phyloP scores from a whole-genome alignment of 208 protist genomes.

The Acanthamoeba rhysodes region DNA sequence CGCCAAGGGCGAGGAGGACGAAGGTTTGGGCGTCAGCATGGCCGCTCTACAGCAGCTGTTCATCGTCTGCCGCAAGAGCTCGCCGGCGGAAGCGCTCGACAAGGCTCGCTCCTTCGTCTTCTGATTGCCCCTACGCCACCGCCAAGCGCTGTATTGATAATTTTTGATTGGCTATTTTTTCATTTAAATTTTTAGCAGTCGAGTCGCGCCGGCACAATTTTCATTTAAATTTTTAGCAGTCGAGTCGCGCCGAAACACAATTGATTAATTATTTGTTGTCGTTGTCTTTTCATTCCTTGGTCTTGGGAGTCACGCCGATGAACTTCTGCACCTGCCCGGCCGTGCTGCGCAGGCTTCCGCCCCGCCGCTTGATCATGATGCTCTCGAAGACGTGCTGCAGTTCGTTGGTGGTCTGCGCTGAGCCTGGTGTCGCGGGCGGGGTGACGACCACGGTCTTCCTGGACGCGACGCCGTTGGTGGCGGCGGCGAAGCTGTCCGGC shows the following conservation, averaged over 20 bases:
- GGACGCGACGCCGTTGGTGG: not conserved
- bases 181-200: no score
- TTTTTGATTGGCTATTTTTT: no score
- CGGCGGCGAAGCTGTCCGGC: not conserved
- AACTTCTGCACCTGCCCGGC: not conserved
- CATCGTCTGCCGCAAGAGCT: conserved; percentile 14
- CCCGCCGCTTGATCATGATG: conserved; percentile 38
- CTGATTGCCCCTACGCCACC: not conserved
- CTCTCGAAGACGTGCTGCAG: conserved; percentile 38
- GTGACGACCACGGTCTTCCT: not conserved
- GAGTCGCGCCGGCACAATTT: no score
- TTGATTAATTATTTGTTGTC: no score
- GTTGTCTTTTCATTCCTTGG: no score
- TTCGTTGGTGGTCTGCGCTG: not conserved
- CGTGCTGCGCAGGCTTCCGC: conserved; percentile 17
- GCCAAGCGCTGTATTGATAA: no score
- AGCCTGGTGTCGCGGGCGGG: not conserved
- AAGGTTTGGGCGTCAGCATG: conserved; percentile 34
- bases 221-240: no score
- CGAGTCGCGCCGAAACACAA: no score
- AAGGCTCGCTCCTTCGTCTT: conserved; percentile 19
- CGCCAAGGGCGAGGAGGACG: not conserved
- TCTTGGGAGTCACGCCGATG: not conserved
- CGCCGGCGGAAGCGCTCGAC: not conserved
- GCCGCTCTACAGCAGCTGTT: conserved; percentile 59